Evolutionary conservation across 2,329 filamentous ascomycete genomes (phyloP).

Genomic region (Thelonectria discophora): DNA sequence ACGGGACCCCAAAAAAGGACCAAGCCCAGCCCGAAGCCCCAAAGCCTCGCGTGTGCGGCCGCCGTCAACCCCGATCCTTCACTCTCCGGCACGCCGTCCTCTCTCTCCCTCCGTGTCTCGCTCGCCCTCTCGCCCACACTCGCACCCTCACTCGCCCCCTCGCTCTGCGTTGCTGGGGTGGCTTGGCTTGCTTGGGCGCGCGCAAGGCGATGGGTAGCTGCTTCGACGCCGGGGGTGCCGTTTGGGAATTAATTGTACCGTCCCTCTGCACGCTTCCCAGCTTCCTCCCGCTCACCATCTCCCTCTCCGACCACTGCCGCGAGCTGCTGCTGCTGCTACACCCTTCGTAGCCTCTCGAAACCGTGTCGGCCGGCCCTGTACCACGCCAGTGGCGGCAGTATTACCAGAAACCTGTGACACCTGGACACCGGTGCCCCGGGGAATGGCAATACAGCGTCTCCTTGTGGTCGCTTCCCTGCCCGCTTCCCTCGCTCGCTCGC

Average conservation of each 20-base stretch:
- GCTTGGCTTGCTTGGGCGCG: slow-evolving; percentile 35
- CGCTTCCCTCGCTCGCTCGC: slow-evolving; percentile 29
- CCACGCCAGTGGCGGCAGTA: slow-evolving; percentile 41
- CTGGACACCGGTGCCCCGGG: slow-evolving; percentile 42
- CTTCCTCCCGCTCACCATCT: slow-evolving; percentile 29
- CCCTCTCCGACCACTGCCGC: slow-evolving; percentile 34
- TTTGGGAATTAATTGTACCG: slow-evolving; percentile 18
- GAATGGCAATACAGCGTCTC: slow-evolving; percentile 44
- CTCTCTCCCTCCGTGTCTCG: no score
- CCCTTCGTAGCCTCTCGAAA: slow-evolving; percentile 42
- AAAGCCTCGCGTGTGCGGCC: slow-evolving; percentile 22
- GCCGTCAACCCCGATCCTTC: slow-evolving; percentile 31
- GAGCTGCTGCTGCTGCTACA: slow-evolving; percentile 29
- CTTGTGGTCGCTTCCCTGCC: slow-evolving; percentile 39
- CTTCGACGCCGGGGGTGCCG: slow-evolving; percentile 34
- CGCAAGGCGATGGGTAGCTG: slow-evolving; percentile 38
- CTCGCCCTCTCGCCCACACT: no score
- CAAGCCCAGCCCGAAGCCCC: slow-evolving; percentile 27
- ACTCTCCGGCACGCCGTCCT: slow-evolving; percentile 3
- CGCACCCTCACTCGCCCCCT: neutral
- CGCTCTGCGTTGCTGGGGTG: slow-evolving; percentile 19
- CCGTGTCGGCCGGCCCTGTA: slow-evolving; percentile 38
- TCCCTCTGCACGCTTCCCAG: slow-evolving; percentile 22
- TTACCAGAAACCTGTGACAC: slow-evolving; percentile 43
- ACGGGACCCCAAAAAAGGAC: neutral